These are phyloP conservation scores for Durio zibethinus DNA, from an alignment of 345 rosid genomes.

Conservation along the genomic window DNA sequence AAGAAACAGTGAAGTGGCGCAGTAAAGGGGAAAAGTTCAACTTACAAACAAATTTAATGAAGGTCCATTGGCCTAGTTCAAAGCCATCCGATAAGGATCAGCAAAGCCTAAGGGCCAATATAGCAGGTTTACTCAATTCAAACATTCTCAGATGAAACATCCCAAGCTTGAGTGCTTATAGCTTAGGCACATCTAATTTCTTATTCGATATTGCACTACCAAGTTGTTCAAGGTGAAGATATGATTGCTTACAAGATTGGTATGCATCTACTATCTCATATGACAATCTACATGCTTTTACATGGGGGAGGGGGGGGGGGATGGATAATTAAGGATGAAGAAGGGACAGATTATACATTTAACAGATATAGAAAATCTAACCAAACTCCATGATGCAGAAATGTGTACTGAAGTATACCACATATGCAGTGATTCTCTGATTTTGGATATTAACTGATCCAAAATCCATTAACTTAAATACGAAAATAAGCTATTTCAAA, in stretches of 20 bases:
- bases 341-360: background rate
- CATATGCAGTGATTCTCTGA: background rate
- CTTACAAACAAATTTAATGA: background rate
- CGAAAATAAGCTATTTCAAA: background rate
- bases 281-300: background rate
- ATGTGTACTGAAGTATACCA: background rate
- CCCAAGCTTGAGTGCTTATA: background rate
- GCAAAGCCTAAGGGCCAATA: background rate
- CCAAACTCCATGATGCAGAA: constrained; percentile 12
- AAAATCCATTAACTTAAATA: constrained; percentile 8
- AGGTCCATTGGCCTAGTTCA: background rate
- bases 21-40: background rate
- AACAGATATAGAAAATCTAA: constrained; percentile 6
- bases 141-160: background rate
- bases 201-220: background rate
- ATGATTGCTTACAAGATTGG: background rate
- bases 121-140: too few species aligned
- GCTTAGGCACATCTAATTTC: background rate
- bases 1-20: background rate
- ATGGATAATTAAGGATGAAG: background rate
- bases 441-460: constrained; percentile 6
- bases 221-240: background rate
- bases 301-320: background rate
- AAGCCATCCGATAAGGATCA: background rate
- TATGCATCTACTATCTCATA: background rate